phyloP scores from a whole-genome alignment of 306 rosid genomes.

The Pyrus bretschneideri region DNA sequence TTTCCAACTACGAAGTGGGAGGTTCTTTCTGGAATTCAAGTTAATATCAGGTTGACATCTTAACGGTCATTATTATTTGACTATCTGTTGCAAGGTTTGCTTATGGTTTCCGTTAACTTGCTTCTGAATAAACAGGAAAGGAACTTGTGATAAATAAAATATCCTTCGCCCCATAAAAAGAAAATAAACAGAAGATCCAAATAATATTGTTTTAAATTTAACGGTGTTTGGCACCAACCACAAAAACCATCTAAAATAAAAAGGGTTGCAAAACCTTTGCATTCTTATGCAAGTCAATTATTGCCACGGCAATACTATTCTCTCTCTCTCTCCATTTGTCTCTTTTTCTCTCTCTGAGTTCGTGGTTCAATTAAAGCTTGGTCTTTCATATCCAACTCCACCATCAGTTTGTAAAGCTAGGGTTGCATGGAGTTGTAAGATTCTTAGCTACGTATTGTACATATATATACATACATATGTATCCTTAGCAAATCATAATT shows the following conservation, averaged over 20 bases:
- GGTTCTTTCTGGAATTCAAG: constrained; percentile 10
- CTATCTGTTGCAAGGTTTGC: constrained; percentile 17
- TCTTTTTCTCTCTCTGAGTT: background rate
- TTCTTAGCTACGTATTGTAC: constrained; percentile 2
- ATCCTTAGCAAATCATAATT: background rate
- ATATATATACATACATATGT: background rate
- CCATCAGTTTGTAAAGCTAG: background rate
- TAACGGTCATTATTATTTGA: constrained; percentile 15
- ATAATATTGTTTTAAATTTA: constrained; percentile 1
- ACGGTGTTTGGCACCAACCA: constrained; percentile 55
- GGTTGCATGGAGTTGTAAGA: constrained; percentile 27
- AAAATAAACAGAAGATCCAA: background rate
- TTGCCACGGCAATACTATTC: background rate
- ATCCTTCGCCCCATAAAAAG: too few relatives aligned
- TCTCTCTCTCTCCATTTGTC: background rate
- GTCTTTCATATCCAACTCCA: background rate
- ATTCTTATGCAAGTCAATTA: constrained; percentile 32
- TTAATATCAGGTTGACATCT: background rate
- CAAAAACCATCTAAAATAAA: constrained; percentile 34
- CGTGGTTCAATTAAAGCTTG: background rate
- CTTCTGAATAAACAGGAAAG: constrained; percentile 20
- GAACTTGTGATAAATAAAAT: background rate
- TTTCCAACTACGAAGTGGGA: background rate
- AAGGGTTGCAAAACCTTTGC: constrained; percentile 23
- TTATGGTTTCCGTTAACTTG: constrained; percentile 41